A percentile compares a stretch with the other conserved stretches of the same genome.
These are phyloP conservation scores for Lasiosphaeria ovina DNA, from an alignment of 495 filamentous ascomycete genomes.

Conservation along the genomic window DNA sequence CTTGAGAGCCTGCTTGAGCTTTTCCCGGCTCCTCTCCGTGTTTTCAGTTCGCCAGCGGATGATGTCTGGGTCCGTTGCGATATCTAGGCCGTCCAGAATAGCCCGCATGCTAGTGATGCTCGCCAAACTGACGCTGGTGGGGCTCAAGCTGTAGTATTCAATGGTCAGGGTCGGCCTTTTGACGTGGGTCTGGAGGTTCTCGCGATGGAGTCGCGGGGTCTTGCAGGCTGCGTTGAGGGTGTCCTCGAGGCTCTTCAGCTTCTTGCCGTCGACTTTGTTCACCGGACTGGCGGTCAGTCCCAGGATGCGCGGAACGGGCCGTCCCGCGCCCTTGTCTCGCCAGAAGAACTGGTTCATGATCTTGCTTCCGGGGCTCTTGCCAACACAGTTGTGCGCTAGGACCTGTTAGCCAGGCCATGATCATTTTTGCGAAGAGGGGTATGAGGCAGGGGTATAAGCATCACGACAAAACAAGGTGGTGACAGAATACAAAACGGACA, in stretches of 20 bases:
- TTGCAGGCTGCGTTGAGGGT: slow-evolving; percentile 63
- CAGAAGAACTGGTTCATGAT: slow-evolving; percentile 72
- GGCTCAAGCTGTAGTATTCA: slow-evolving; percentile 28
- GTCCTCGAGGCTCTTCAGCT: slow-evolving; percentile 54
- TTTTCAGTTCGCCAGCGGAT: slow-evolving; percentile 37
- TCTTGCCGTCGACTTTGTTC: slow-evolving; percentile 42
- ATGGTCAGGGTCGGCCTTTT: slow-evolving; percentile 56
- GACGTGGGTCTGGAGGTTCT: slow-evolving; percentile 58
- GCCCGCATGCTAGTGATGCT: slow-evolving; percentile 21
- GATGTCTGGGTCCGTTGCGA: slow-evolving; percentile 65
- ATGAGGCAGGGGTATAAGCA: neutral
- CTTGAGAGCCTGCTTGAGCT: slow-evolving; percentile 41
- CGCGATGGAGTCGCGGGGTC: slow-evolving; percentile 59
- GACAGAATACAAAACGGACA: no score
- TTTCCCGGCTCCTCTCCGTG: slow-evolving; percentile 22
- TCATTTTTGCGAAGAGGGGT: neutral
- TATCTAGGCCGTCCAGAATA: slow-evolving; percentile 42
- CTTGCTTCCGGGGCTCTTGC: slow-evolving; percentile 59
- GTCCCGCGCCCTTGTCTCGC: slow-evolving; percentile 19
- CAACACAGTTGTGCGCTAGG: slow-evolving; percentile 60
- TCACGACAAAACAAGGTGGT: no score
- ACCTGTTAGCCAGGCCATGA: neutral
- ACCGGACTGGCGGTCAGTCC: slow-evolving; percentile 73
- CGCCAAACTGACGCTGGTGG: neutral
- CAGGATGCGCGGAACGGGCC: slow-evolving; percentile 59